Base-by-base conservation (phyloP, 2,329 filamentous ascomycete species). In the Cladosporium sp. region DNA sequence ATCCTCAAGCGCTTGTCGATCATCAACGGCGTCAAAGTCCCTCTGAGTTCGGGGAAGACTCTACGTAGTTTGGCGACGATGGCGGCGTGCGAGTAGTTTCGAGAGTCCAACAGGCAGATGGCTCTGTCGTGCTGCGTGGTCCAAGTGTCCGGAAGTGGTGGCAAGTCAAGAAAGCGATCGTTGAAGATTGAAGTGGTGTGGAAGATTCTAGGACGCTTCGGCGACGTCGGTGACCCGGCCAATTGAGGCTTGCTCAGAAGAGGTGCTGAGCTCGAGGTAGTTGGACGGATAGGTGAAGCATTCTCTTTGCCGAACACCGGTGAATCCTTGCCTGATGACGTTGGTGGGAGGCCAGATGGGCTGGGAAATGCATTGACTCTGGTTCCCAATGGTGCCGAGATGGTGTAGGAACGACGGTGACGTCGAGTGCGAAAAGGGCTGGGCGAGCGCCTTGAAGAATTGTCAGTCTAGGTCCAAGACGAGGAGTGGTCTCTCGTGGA, bases 61-160 rank as follows among this genome's bases (percentile, higher is more conserved):
- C 61, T 54, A 8, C 63, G 61, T 4, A 70, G 46, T 42, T 65
- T 64, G 14, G 53, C 44, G 46, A 68, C 60, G 32, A 66, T 68
- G n/a, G 52, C 54, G 3, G 52, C 32, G n/a, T 61, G 58, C 3
- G 58, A 53, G 53, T 64, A 68, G 50, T 60, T 58, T 33, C 59
- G 53, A 9, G 58, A 61, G 48, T 70, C 68, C 9, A 69, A 62
- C 16, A 66, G 56, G 56, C 68, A 70, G 50, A 70, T 67, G 10
- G 62, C 63, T 41, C 59, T 60, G 54, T 70, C 68, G 48, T 68
- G 64, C n/a, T 61, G 49, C 2, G 49, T 19, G 3, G 37, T 58
- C 67, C 68, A 70, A 43, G 44, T 46, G 8, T 49, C 40, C 8
- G 68, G 67, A 1, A 70, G 54, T 0, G 63, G 60, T 19, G 62